Evolutionary conservation across 176 grass and related monocot species (phyloP), one percentile per base, ranked within the genome.

Genomic region (Pontederia crassipes): DNA sequence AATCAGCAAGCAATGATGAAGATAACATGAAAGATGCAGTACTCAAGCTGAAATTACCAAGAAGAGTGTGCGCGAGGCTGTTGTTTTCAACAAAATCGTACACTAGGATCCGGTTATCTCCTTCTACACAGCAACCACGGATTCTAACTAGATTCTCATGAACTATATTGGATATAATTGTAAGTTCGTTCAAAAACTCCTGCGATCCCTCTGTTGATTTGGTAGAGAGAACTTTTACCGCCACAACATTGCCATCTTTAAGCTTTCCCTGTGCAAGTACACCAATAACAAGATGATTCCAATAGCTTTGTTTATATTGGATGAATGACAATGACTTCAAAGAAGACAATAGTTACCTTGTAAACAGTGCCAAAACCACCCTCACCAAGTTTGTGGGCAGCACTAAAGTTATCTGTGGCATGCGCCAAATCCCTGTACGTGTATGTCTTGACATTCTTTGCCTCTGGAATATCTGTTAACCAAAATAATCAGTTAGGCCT

Each of bases 51-150:
- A 71, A 49, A 14, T 55, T 90, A 97, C 92, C 81, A 9, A 97
- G 76, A 65, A 97, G 84, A 46, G 56, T 74, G 28, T 90, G 76
- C 79, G 86, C 80, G 40, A 90, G 83, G 70, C 86, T 95, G 45
- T 90, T 95, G 54, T 90, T 95, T 62, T 89, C 86, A 51, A 95
- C 64, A 57, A 82, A 95, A 67, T 81, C 84, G 81, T 89, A 90
- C 24, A 95, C 80, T 15, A 95, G 53, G 76, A 95, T 84, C 52
- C 85, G 90, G 45, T 79, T 72, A 48, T 76, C 81, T 80, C 62
- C 77, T 12, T 90, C 83, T 2, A 84, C 57, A n/a, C 91, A 87
- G 65, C 91, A 95, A 48, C 91, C 91, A 13, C 72, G 67, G 11
- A 90, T 62, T 16, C 68, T 87, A 14, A 95, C 86, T 40, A 95